A percentile compares a stretch with the other conserved stretches of the same genome.
Conservation (phyloP, 257 asterid species). For the Gardenia jasminoides region DNA sequence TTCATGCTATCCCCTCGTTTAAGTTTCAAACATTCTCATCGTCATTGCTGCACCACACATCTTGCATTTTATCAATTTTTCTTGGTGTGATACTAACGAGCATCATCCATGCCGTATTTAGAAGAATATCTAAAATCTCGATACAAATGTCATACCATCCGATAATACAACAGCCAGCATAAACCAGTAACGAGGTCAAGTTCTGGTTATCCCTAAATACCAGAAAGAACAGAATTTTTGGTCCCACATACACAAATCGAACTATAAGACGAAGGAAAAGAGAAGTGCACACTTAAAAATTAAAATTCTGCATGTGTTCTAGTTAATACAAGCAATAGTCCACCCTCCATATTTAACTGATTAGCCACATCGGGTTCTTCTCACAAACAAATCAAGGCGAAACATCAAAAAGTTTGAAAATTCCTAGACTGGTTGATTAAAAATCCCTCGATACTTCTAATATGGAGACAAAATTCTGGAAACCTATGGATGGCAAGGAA, state of each 20-base stretch:
- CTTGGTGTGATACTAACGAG: no score
- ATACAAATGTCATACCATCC: no score
- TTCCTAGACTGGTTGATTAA: background rate
- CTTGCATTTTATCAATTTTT: no score
- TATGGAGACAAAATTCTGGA: conserved; percentile 12
- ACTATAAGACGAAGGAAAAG: background rate
- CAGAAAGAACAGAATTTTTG: no score
- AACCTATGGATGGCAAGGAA: background rate
- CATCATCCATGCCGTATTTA: no score
- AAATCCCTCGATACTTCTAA: conserved; percentile 5
- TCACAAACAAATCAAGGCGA: background rate
- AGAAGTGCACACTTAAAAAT: background rate
- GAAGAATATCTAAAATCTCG: no score
- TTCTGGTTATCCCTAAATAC: no score
- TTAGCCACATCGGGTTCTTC: background rate
- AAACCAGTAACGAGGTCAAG: no score
- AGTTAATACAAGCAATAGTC: background rate
- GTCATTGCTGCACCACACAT: no score
- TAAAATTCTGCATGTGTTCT: background rate
- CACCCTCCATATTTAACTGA: background rate
- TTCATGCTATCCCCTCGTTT: no score
- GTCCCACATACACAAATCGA: background rate
- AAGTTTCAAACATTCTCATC: no score
- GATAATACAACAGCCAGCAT: no score
- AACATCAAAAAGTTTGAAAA: background rate